Evolutionary conservation across 345 rosid genomes (phyloP), one percentile per base, ranked within the genome.

Genomic region (Adansonia digitata): DNA sequence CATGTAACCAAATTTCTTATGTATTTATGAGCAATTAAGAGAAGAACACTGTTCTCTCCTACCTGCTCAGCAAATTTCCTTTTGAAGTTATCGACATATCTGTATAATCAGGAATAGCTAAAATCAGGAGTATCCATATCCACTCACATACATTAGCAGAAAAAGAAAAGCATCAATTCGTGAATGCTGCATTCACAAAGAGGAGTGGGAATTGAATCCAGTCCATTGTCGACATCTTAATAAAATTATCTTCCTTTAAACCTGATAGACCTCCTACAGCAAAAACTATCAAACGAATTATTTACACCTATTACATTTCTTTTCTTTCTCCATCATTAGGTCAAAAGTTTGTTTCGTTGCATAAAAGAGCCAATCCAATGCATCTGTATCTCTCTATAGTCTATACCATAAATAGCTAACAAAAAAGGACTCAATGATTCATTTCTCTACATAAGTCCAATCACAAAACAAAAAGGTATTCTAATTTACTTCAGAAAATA

Each of bases 41-140:
- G 18, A 31, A 74, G 15, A 27, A 62, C 1, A 48, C 27, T 42
- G 52, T 37, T 12, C 63, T 62, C 53, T 76, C 49, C 83, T 81
- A 91, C 98, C 97, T 92, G 93, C 66, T 92, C 98, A 22, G 96
- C 90, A 77, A 85, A 94, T 86, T 92, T 88, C 88, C 94, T 88
- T 81, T 87, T 94, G 88, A 69, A 85, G 87, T 75, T 94, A 70
- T 91, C 86, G 18, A 84, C 83, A 71, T 86, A 89, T 83, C 98
- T 94, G 91, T 75, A 81, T 83, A 76, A 87, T 53, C 68, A 83
- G 71, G 49, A 59, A 77, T 61, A 74, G 74, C 69, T 63, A 70
- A 61, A 81, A 69, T 85, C 80, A 85, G 83, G 52, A 61, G 40
- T 34, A 59, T 53, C 59, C 29, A 65, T 29, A 35, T 35, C 75